Evolutionary conservation across 495 filamentous ascomycete genomes (phyloP).

Genomic region (Aspergillus hancockii): DNA sequence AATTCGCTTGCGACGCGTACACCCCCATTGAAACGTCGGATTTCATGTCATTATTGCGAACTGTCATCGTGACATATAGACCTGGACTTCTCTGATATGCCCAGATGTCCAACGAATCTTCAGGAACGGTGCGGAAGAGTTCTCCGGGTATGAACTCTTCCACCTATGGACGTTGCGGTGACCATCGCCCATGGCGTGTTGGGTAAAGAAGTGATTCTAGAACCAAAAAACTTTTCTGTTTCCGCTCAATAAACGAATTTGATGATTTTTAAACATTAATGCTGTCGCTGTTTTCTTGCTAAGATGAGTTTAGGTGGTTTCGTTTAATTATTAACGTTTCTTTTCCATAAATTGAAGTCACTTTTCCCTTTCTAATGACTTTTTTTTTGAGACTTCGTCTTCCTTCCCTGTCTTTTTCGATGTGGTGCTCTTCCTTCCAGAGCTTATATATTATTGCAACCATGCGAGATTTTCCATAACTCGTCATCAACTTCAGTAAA

Average conservation of each 20-base stretch:
- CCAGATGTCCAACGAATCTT: too few species aligned
- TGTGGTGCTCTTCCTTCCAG: neutral
- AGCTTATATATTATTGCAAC: neutral
- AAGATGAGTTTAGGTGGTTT: neutral
- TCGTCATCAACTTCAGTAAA: conserved; percentile 31
- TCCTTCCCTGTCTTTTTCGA: neutral
- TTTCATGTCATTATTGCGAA: neutral
- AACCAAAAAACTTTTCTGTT: neutral
- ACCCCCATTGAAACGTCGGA: neutral
- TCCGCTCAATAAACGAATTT: neutral
- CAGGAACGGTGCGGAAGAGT: neutral
- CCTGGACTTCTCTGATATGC: too few species aligned
- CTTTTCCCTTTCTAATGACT: neutral
- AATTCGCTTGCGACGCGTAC: neutral
- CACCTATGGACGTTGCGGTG: neutral
- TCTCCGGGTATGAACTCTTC: neutral
- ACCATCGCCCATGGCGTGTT: neutral
- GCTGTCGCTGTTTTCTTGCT: neutral
- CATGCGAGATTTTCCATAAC: neutral
- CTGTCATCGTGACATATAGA: neutral
- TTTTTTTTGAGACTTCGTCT: neutral
- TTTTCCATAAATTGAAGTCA: neutral
- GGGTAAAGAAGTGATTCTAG: neutral
- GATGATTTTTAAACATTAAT: neutral
- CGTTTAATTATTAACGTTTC: neutral